Evolutionary conservation across 1,284 basidiomycete species (phyloP), one percentile per base, ranked within the genome.

Genomic region (Ustanciosporium gigantosporum): DNA sequence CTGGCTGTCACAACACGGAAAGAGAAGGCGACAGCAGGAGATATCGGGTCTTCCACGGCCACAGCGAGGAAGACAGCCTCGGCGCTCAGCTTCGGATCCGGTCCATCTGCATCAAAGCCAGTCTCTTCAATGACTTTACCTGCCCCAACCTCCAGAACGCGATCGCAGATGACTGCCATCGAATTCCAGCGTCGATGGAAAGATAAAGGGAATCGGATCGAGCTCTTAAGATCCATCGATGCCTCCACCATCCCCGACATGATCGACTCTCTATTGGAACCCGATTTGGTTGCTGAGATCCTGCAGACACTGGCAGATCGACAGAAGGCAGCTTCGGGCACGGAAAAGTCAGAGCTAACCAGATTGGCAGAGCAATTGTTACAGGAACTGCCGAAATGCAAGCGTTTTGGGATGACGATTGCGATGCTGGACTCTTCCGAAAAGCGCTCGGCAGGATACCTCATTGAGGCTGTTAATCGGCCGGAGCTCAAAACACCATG

Each of bases 151-250:
- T n/a, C n/a, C n/a, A n/a, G n/a, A n/a, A n/a, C 25, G 2, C 9
- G 32, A 7, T 24, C 23, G 8, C 53, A 37, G 20, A 37, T 59
- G 32, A 45, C 49, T 13, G 46, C 60, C 13, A 49, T 62, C 22
- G 66, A 66, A 21, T 68, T 62, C 25, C 46, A 62, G 16, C 51
- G 53, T 16, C 51, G 39, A 20, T 60, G 57, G 57, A 68, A 66
- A 37, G 45, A 46, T 41, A 50, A 41, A 40, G 4, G 27, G 13
- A 37, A 25, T 0, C 57, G 50, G 8, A 8, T 49, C 31, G 3
- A 40, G 6, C 27, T 60, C 31, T 41, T 60, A 1, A 29, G 38
- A 2, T 39, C 38, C 5, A 38, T 55, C 19, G 43, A 53, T 14
- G 23, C 50, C 2, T 46, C 44, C 3, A 29, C 57, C 20, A 46